phyloP scores from a whole-genome alignment of 305 asterid genomes.

The Galium porrigens region DNA sequence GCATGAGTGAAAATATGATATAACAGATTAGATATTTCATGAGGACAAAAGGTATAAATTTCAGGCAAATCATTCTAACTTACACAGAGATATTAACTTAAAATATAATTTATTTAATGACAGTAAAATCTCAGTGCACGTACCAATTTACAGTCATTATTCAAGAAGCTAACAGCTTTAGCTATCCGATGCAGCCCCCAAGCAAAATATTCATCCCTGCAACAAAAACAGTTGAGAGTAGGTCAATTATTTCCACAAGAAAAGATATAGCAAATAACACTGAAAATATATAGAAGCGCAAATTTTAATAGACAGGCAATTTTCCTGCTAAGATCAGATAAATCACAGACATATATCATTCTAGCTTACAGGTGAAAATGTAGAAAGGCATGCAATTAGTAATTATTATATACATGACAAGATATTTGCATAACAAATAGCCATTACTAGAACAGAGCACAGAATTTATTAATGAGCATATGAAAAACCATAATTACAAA shows the following conservation, averaged over 20 bases:
- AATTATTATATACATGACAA: neutral
- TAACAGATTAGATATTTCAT: neutral
- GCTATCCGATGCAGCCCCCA: slow-evolving; percentile 98
- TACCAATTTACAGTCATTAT: slow-evolving; percentile 95
- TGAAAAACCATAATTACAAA: neutral
- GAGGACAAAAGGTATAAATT: neutral
- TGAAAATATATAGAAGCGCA: neutral
- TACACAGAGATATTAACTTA: neutral
- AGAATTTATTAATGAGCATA: neutral
- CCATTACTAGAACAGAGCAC: neutral
- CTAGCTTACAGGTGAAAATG: neutral
- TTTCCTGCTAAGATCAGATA: neutral
- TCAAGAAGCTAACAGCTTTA: slow-evolving; percentile 96
- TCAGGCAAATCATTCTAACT: neutral
- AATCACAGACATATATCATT: neutral
- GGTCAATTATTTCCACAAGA: neutral
- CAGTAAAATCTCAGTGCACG: slow-evolving; percentile 16
- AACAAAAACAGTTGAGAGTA: slow-evolving; percentile 16
- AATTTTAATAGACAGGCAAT: neutral
- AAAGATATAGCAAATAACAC: neutral
- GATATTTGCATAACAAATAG: neutral
- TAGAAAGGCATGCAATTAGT: neutral
- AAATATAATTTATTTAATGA: neutral
- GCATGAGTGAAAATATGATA: neutral
- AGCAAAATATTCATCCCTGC: slow-evolving; percentile 87